phyloP scores from a whole-genome alignment of 2,329 filamentous ascomycete genomes.

The Hypoxylon sp. region DNA sequence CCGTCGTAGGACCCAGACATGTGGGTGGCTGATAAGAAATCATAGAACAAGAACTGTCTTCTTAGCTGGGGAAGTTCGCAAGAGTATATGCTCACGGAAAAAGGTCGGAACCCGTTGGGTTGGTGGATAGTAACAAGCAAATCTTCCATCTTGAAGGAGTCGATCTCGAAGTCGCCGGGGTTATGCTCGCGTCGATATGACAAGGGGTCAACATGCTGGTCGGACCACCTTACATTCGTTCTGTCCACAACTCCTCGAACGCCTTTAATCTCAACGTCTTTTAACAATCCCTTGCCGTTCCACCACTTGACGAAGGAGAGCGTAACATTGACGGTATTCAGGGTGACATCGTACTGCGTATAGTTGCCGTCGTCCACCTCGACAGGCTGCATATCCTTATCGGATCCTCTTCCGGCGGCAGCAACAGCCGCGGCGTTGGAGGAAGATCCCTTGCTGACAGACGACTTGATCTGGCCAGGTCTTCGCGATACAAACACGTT shows the following conservation, averaged over 20 bases:
- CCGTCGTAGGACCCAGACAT: slow-evolving; percentile 97
- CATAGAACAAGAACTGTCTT: slow-evolving; percentile 98
- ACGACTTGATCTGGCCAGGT: slow-evolving; percentile 80
- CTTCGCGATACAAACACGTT: slow-evolving; percentile 95
- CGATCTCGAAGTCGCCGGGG: slow-evolving; percentile 95
- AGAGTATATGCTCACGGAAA: slow-evolving; percentile 92
- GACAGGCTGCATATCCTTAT: slow-evolving; percentile 53
- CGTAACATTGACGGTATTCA: slow-evolving; percentile 95
- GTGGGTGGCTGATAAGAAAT: slow-evolving; percentile 92
- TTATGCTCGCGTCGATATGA: slow-evolving; percentile 87
- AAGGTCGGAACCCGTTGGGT: slow-evolving; percentile 89
- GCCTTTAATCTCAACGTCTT: slow-evolving; percentile 92
- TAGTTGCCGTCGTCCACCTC: slow-evolving; percentile 92
- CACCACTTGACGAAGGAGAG: slow-evolving; percentile 99
- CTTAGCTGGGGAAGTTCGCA: slow-evolving; percentile 91
- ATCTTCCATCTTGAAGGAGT: slow-evolving; percentile 96
- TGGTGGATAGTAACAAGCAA: slow-evolving; percentile 91
- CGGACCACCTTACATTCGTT: slow-evolving; percentile 78
- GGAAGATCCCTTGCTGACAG: slow-evolving; percentile 92
- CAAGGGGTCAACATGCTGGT: slow-evolving; percentile 77
- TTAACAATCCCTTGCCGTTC: slow-evolving; percentile 90
- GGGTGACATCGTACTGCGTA: slow-evolving; percentile 94
- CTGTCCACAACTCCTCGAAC: slow-evolving; percentile 92
- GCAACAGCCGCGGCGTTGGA: slow-evolving; percentile 84
- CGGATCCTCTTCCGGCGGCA: slow-evolving; percentile 70